Conservation (phyloP, 2,329 filamentous ascomycete species). For the Fusarium sp. region DNA sequence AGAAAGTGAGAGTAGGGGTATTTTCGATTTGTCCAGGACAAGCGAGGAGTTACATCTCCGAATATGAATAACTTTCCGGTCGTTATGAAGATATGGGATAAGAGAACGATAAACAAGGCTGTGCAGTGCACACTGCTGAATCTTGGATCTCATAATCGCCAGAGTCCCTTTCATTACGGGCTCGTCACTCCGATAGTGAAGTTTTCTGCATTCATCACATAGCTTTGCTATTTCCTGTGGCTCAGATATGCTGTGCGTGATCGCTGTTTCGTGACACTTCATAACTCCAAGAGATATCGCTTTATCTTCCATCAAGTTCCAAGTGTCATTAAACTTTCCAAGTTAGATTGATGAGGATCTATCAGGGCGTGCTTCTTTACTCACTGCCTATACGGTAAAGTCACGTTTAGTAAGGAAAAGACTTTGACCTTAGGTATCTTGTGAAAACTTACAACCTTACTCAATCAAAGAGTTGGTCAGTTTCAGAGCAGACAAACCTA, state of each 20-base stretch:
- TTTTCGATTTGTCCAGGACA: not conserved
- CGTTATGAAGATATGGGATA: no score
- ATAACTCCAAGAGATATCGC: not conserved
- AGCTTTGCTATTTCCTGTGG: not conserved
- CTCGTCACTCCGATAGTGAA: not conserved
- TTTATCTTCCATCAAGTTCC: conserved; percentile 11
- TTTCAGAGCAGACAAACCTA: no score
- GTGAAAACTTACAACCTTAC: not conserved
- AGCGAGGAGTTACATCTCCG: not conserved
- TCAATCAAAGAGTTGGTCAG: no score
- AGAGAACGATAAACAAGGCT: not conserved
- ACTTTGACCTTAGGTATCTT: not conserved
- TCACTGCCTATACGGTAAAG: not conserved
- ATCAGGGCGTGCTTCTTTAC: not conserved
- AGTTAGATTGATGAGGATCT: not conserved
- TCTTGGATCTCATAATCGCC: not conserved
- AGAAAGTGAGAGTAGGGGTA: not conserved
- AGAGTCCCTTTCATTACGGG: not conserved
- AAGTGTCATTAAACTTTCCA: conserved; percentile 11
- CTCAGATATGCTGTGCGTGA: not conserved
- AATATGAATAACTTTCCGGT: not conserved
- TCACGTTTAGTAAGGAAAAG: not conserved
- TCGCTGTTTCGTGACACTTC: not conserved
- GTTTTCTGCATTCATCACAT: not conserved
- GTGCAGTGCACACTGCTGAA: conserved; percentile 3